Evolutionary conservation across 129 eudicot species (phyloP).

Genomic region (Centaurea solstitialis): DNA sequence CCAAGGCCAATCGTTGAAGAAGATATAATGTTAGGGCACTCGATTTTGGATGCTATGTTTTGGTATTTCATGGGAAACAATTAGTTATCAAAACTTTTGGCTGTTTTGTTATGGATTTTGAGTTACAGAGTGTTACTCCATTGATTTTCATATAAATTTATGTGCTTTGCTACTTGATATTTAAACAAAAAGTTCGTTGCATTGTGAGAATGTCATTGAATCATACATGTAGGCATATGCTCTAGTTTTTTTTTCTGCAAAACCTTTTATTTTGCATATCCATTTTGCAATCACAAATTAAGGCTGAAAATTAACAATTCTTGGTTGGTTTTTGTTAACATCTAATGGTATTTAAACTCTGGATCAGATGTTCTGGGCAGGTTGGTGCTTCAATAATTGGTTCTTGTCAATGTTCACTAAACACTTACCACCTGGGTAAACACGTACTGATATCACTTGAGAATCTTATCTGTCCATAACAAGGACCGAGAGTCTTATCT

Average conservation of each 20-base stretch:
- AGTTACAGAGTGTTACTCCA: background rate
- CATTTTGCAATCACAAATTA: background rate
- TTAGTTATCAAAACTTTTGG: slow-evolving; percentile 15
- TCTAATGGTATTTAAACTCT: too few relatives aligned
- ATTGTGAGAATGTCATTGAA: background rate
- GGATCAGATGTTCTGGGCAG: too few relatives aligned
- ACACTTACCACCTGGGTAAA: too few relatives aligned
- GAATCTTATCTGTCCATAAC: too few relatives aligned
- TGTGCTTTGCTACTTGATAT: background rate
- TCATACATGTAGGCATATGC: too few relatives aligned
- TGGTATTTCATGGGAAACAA: slow-evolving; percentile 1
- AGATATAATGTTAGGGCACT: slow-evolving; percentile 7
- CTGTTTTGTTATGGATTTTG: slow-evolving; percentile 27
- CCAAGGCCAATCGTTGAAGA: slow-evolving; percentile 76
- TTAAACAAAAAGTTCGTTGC: background rate
- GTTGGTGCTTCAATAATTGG: too few relatives aligned
- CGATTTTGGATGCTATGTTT: slow-evolving; percentile 31
- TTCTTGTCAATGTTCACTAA: too few relatives aligned
- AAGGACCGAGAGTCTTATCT: too few relatives aligned
- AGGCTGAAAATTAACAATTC: too few relatives aligned
- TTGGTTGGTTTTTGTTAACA: too few relatives aligned
- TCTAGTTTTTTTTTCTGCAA: too few relatives aligned
- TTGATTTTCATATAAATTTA: slow-evolving; percentile 3
- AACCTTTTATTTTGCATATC: background rate
- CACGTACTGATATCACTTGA: too few relatives aligned